Conservation (phyloP, 495 filamentous ascomycete species). For the Mycothermus thermophilus region DNA sequence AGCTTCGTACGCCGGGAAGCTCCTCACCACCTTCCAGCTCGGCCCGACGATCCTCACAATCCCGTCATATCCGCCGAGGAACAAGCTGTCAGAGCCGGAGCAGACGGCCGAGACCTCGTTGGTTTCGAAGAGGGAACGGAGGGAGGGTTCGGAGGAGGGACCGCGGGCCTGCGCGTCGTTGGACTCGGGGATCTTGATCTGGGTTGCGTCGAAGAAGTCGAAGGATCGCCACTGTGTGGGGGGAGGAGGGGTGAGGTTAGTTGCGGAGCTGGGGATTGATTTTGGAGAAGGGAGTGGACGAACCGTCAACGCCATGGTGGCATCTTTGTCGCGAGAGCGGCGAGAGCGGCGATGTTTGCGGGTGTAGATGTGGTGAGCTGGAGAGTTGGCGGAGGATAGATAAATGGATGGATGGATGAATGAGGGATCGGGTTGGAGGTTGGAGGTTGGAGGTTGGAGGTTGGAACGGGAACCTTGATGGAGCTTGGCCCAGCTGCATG, state of each 20-base stretch:
- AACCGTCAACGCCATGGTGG: conserved; percentile 25
- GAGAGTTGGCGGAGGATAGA: conserved; percentile 1
- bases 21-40: conserved; percentile 72
- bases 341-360: not conserved
- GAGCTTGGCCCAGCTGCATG: not conserved
- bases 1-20: conserved; percentile 83
- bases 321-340: conserved; percentile 18
- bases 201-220: conserved; percentile 93
- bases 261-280: not conserved
- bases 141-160: no score
- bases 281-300: not conserved
- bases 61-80: conserved; percentile 75
- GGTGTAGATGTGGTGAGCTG: not conserved
- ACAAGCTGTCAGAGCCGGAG: conserved; percentile 80
- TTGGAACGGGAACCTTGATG: not conserved
- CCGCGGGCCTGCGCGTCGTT: conserved; percentile 25
- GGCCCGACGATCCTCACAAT: conserved; percentile 73
- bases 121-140: conserved; percentile 33
- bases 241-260: conserved; percentile 5
- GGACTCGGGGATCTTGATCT: conserved; percentile 58
- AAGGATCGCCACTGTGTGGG: conserved; percentile 83
- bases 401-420: conserved; percentile 1
- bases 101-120: conserved; percentile 46
- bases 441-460: conserved; percentile 4
- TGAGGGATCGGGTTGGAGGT: conserved; percentile 4